Conservation (phyloP, 73 alveolate species). For the Paramecium sexaurelia region DNA sequence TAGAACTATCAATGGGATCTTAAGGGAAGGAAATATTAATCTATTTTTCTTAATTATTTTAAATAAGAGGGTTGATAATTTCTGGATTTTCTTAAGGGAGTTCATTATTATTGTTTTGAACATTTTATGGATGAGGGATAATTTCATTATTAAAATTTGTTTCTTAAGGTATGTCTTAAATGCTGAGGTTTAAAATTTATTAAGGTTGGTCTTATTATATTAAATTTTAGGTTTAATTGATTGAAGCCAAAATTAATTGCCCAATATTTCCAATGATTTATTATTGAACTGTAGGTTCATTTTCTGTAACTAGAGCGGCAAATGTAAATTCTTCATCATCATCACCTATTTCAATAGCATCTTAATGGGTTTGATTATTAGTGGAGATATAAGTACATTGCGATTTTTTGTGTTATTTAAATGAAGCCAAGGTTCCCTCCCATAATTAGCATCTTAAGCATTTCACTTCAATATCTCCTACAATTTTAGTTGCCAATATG, state of each 20-base stretch:
- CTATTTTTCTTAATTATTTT: background rate
- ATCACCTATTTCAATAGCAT: background rate
- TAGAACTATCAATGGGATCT: background rate
- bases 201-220: background rate
- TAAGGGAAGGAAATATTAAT: background rate
- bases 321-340: background rate
- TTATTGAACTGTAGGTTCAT: background rate
- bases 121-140: too few species aligned
- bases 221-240: background rate
- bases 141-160: background rate
- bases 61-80: background rate
- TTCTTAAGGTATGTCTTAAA: background rate
- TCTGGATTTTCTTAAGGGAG: background rate
- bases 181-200: background rate
- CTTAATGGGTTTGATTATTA: background rate
- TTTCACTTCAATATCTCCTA: background rate
- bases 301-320: background rate
- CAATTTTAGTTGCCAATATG: background rate
- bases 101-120: background rate
- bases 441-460: constrained; percentile 7
- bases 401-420: constrained; percentile 17
- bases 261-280: constrained; percentile 27
- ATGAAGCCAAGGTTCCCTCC: constrained; percentile 30
- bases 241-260: background rate
- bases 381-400: background rate